These are phyloP conservation scores for Phytopythium vexans DNA, from an alignment of 352 stramenopile genomes.

Conservation along the genomic window DNA sequence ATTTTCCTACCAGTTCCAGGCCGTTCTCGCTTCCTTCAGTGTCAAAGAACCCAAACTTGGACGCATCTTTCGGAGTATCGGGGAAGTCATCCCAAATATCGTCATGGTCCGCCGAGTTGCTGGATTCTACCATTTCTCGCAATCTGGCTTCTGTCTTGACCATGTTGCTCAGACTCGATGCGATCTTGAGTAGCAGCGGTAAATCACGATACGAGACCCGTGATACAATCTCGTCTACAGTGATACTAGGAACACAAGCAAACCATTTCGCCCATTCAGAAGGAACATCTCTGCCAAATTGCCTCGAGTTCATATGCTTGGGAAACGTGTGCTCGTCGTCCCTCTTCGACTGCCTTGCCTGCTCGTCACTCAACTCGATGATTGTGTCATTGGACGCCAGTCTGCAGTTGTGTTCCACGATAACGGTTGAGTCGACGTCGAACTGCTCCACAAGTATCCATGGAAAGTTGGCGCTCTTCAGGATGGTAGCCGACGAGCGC, in stretches of 20 bases:
- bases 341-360: no score
- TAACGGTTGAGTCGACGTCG: slow-evolving; percentile 22
- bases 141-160: slow-evolving; percentile 40
- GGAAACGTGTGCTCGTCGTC: no score
- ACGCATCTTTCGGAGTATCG: slow-evolving; percentile 23
- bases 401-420: slow-evolving; percentile 1
- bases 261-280: slow-evolving; percentile 49
- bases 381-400: no score
- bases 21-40: slow-evolving; percentile 17
- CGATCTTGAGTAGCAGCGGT: slow-evolving; percentile 60
- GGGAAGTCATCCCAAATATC: slow-evolving; percentile 39
- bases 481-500: slow-evolving; percentile 3
- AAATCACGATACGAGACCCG: slow-evolving; percentile 70
- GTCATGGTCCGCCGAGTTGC: slow-evolving; percentile 34
- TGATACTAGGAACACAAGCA: slow-evolving; percentile 30
- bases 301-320: neutral
- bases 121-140: slow-evolving; percentile 30
- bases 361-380: no score
- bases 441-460: slow-evolving; percentile 53
- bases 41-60: slow-evolving; percentile 29
- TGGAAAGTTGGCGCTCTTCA: slow-evolving; percentile 15
- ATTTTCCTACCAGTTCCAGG: neutral
- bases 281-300: slow-evolving; percentile 27
- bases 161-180: slow-evolving; percentile 26
- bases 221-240: slow-evolving; percentile 52